Evolutionary conservation across 2,329 filamentous ascomycete species (phyloP).

Genomic region (Dichotomopilus funicola): DNA sequence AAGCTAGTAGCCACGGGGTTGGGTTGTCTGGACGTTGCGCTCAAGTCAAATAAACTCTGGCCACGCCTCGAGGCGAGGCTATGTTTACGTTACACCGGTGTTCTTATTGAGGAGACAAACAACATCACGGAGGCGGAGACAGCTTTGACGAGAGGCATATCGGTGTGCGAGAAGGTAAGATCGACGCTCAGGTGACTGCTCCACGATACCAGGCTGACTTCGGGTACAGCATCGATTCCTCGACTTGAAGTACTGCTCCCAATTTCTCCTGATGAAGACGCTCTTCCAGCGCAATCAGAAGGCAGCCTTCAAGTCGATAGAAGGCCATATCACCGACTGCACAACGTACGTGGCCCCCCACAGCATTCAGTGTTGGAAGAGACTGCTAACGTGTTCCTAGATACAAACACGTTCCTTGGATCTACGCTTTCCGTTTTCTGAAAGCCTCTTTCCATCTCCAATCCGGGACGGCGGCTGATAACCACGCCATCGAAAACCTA

Average conservation of each 20-base stretch:
- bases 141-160: slow-evolving; percentile 63
- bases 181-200: background rate
- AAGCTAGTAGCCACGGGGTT: slow-evolving; percentile 66
- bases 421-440: slow-evolving; percentile 69
- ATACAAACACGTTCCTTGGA: slow-evolving; percentile 64
- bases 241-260: slow-evolving; percentile 72
- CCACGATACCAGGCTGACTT: slow-evolving; percentile 12
- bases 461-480: slow-evolving; percentile 53
- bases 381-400: slow-evolving; percentile 29
- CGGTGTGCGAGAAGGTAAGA: slow-evolving; percentile 59
- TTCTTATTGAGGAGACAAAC: slow-evolving; percentile 69
- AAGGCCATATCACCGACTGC: slow-evolving; percentile 61
- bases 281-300: slow-evolving; percentile 65
- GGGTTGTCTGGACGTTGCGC: slow-evolving; percentile 62
- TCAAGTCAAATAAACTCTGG: slow-evolving; percentile 54
- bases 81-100: slow-evolving; percentile 62
- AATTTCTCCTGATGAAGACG: slow-evolving; percentile 64
- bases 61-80: slow-evolving; percentile 64
- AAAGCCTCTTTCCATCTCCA: slow-evolving; percentile 64
- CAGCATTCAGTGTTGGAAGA: background rate
- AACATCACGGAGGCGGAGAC: slow-evolving; percentile 69
- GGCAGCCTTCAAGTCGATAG: slow-evolving; percentile 65
- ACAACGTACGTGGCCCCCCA: slow-evolving; percentile 45
- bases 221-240: slow-evolving; percentile 43
- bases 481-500: slow-evolving; percentile 61